These are phyloP conservation scores for Rhododendron henanense DNA, from an alignment of 148 eudicot genomes.

Conservation along the genomic window DNA sequence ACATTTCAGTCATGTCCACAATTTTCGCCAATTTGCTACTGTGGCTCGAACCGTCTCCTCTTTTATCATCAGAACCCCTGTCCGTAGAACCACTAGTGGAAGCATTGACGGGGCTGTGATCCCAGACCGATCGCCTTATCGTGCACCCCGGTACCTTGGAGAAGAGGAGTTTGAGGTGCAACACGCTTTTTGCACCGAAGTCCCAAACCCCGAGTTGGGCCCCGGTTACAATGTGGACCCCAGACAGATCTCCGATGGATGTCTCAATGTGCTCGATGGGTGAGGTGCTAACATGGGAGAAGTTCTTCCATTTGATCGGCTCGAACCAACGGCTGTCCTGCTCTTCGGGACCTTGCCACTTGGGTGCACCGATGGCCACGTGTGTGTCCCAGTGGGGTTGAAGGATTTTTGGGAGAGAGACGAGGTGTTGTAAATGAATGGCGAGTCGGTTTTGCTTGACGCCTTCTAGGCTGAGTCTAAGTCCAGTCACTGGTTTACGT, in stretches of 20 bases:
- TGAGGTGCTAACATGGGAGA: constrained; percentile 93
- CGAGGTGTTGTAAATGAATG: constrained; percentile 83
- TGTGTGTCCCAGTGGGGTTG: constrained; percentile 98
- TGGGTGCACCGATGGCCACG: constrained; percentile 92
- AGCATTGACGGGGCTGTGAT: constrained; percentile 68
- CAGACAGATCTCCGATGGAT: constrained; percentile 89
- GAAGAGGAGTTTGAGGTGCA: constrained; percentile 91
- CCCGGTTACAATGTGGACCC: constrained; percentile 93
- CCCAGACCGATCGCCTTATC: constrained; percentile 93
- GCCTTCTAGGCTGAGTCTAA: constrained; percentile 81
- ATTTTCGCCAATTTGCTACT: constrained; percentile 67
- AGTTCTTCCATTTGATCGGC: constrained; percentile 97
- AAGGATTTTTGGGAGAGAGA: constrained; percentile 89
- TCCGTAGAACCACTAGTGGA: constrained; percentile 35
- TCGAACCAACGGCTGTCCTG: constrained; percentile 99
- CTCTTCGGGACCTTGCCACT: constrained; percentile 98
- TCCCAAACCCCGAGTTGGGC: constrained; percentile 99
- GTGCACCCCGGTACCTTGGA: constrained; percentile 97
- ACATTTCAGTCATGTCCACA: constrained; percentile 87
- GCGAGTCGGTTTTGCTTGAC: constrained; percentile 80
- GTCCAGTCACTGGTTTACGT: constrained; percentile 94
- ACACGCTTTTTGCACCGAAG: constrained; percentile 80
- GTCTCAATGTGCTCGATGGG: constrained; percentile 87
- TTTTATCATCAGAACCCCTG: constrained; percentile 32
- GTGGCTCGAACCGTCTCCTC: constrained; percentile 38